Base-by-base conservation (phyloP, 306 rosid genomes). In the Hippophae rhamnoides region DNA sequence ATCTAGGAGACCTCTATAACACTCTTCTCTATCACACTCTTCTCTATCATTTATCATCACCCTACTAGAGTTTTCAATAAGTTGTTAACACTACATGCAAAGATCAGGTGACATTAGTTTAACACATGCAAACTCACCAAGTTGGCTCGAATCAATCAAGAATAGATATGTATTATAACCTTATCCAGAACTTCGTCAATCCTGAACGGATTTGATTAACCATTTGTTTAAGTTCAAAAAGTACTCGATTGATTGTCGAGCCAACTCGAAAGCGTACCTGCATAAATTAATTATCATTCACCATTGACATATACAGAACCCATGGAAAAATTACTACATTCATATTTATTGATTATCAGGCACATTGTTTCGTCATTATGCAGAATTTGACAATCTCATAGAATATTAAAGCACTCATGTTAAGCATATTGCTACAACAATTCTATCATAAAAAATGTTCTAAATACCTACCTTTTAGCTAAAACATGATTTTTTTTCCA, bases 111-210 rank as follows among this genome's bases (percentile, higher is more conserved):
- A 40, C 40, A 52, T 60, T 31, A 57, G 56, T 64, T 65, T 43
- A 41, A 66, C 65, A 4, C 38, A 10, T 58, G 25, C 61, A 61
- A 58, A 79, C 84, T 81, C 89, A 77, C 84, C 75, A 69, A 82
- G 79, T 82, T 82, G 86, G 88, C 92, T 78, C 84, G 58, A 84
- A 78, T 81, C 78, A 83, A 83, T 83, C 82, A 68, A 58, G 71
- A 68, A 60, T 65, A 67, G 84, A 70, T 57, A 58, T 52, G 69
- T 63, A 63, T 84, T 78, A 84, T 68, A 82, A 82, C 58, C 49
- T 66, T 68, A 62, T 71, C 92, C 79, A 84, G 82, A 83, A 75
- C 86, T 84, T 82, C 82, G 63, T 58, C 69, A 84, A 80, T 82
- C 86, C 83, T 78, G 82, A 84, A 80, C 60, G 65, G 71, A 65